Percentiles rank a stretch among this genome's conserved stretches.
Conservation (phyloP, 1,284 basidiomycete genomes). For the Chondrostereum purpureum region DNA sequence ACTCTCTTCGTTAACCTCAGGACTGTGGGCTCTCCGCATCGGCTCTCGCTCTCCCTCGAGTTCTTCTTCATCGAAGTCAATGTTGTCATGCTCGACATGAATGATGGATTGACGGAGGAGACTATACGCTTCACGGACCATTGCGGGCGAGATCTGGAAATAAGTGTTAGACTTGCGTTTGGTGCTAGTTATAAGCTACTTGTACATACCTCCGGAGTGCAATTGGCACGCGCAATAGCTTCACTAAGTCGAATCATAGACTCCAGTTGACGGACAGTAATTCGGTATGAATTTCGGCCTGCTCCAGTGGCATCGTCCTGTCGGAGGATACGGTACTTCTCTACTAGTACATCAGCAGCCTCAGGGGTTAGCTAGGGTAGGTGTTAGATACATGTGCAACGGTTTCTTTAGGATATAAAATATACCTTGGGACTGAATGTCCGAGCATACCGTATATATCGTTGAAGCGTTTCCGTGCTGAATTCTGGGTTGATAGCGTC, state of each 20-base stretch:
- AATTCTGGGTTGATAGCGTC: constrained; percentile 95
- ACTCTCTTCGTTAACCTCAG: constrained; percentile 36
- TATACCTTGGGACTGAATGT: constrained; percentile 93
- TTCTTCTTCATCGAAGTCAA: constrained; percentile 96
- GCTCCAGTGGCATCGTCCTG: constrained; percentile 89
- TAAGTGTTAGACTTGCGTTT: neutral
- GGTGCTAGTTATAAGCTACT: neutral
- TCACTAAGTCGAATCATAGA: constrained; percentile 97
- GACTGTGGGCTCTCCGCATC: constrained; percentile 22
- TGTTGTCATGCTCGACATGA: constrained; percentile 98
- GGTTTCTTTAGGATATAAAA: too few species aligned
- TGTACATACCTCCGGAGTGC: constrained; percentile 70
- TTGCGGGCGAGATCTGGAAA: constrained; percentile 80
- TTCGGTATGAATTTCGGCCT: constrained; percentile 89
- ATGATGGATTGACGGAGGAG: constrained; percentile 97
- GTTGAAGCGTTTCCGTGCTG: constrained; percentile 91
- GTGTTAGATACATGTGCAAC: too few species aligned
- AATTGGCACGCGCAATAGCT: constrained; percentile 96
- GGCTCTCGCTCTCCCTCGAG: constrained; percentile 48
- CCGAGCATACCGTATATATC: constrained; percentile 94
- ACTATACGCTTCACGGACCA: constrained; percentile 93
- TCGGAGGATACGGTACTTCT: constrained; percentile 90
- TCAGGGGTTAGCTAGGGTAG: constrained; percentile 78
- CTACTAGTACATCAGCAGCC: constrained; percentile 89
- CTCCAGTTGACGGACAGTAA: constrained; percentile 94